Percentiles rank a stretch among this genome's conserved stretches.
Evolutionary conservation across 768 basidiomycete species (phyloP).

Genomic region (Hygrophorus pudorinus): DNA sequence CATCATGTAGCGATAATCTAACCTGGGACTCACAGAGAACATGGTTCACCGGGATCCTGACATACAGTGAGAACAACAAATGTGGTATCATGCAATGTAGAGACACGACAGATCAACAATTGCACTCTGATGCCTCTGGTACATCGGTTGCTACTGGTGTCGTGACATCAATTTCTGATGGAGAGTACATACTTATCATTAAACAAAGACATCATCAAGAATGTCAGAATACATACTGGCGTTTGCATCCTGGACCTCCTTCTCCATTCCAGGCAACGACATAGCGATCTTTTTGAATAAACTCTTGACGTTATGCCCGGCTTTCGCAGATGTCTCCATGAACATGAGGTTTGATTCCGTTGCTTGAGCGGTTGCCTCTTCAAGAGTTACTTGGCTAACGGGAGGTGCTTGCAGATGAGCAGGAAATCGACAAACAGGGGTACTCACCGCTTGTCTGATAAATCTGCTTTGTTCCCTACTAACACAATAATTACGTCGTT

Average conservation of each 20-base stretch:
- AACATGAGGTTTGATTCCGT: constrained; percentile 93
- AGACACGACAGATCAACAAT: constrained; percentile 44
- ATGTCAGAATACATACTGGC: constrained; percentile 30
- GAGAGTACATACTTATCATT: background rate
- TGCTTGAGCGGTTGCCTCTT: constrained; percentile 89
- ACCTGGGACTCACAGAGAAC: background rate
- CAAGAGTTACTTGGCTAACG: constrained; percentile 91
- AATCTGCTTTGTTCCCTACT: constrained; percentile 97
- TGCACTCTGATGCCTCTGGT: constrained; percentile 82
- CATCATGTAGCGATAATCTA: background rate
- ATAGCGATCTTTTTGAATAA: constrained; percentile 99
- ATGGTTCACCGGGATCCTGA: too few species aligned
- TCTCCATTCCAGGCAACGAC: constrained; percentile 95
- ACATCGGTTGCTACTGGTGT: constrained; percentile 55
- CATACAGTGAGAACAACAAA: background rate
- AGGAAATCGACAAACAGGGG: background rate
- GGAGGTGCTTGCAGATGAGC: constrained; percentile 1
- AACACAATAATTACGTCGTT: constrained; percentile 97
- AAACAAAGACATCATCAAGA: background rate
- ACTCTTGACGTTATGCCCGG: constrained; percentile 98
- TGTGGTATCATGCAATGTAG: constrained; percentile 1
- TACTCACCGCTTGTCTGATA: constrained; percentile 91
- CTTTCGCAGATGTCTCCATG: constrained; percentile 99
- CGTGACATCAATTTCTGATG: constrained; percentile 85
- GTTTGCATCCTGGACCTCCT: constrained; percentile 56